These are phyloP conservation scores for Aureobasidium leucospermi DNA, from an alignment of 2,329 filamentous ascomycete species.

Conservation along the genomic window DNA sequence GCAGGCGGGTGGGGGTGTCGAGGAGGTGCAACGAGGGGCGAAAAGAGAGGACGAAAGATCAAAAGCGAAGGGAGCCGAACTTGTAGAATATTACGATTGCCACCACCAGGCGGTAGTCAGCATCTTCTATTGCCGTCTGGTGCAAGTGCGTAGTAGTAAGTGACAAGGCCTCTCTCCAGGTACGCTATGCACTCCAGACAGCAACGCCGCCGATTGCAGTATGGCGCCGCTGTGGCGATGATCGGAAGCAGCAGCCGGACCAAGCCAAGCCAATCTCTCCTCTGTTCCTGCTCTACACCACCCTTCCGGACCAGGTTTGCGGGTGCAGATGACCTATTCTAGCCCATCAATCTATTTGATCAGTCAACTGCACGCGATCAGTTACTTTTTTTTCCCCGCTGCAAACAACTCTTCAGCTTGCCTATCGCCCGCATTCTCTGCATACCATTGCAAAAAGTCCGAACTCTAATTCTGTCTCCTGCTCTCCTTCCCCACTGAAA, in stretches of 20 bases:
- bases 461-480: background rate
- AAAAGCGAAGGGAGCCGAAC: background rate
- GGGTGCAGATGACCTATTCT: slow-evolving; percentile 1
- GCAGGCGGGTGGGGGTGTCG: background rate
- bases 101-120: slow-evolving; percentile 1
- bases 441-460: background rate
- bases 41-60: background rate
- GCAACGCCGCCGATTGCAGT: background rate
- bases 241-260: background rate
- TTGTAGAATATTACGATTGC: background rate
- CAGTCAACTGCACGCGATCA: slow-evolving; percentile 4
- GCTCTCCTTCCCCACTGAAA: background rate
- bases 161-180: background rate
- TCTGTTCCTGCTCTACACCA: background rate
- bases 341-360: background rate
- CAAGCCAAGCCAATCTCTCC: background rate
- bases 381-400: background rate
- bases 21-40: background rate
- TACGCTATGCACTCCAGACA: background rate
- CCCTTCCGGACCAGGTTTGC: background rate
- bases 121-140: slow-evolving; percentile 10
- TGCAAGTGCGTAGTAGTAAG: background rate
- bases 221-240: slow-evolving; percentile 10
- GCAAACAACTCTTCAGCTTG: background rate
- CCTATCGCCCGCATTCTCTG: background rate